Conservation (phyloP, 371 early-diverging fungal species). For the Mucor indicus region DNA sequence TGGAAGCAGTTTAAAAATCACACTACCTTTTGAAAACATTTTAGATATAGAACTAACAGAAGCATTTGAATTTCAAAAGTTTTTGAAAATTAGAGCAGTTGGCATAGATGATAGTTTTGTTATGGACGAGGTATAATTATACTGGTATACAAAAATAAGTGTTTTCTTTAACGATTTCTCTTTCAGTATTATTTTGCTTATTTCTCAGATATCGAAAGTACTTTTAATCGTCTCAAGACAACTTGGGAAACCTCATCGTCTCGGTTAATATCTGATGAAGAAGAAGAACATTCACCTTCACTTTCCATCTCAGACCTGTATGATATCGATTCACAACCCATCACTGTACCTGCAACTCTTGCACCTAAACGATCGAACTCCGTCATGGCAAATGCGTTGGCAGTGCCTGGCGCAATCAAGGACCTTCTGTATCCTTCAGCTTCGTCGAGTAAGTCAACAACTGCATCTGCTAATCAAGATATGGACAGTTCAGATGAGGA, state of each 20-base stretch:
- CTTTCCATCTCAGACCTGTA: constrained; percentile 39
- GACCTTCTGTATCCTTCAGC: constrained; percentile 25
- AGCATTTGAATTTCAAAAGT: constrained; percentile 58
- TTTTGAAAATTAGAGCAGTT: constrained; percentile 57
- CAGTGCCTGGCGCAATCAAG: constrained; percentile 31
- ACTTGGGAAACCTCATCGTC: constrained; percentile 26
- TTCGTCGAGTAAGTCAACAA: constrained; percentile 7
- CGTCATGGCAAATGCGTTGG: constrained; percentile 30
- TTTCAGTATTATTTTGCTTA: constrained; percentile 70
- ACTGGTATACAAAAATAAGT: background rate
- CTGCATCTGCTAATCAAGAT: background rate
- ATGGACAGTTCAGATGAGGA: constrained; percentile 40
- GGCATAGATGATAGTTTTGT: constrained; percentile 60
- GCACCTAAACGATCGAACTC: constrained; percentile 13
- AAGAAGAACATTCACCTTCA: constrained; percentile 37
- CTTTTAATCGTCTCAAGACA: constrained; percentile 29
- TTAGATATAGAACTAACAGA: constrained; percentile 58
- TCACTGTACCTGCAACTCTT: constrained; percentile 9
- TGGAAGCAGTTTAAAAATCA: constrained; percentile 63
- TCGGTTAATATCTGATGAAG: too few species aligned
- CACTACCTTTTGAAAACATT: constrained; percentile 56
- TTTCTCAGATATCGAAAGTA: constrained; percentile 51
- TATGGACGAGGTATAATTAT: constrained; percentile 57
- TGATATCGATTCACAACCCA: constrained; percentile 29
- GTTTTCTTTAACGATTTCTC: background rate